Evolutionary conservation across 1,284 basidiomycete species (phyloP).

Genomic region (Xerocomus nothofagi): DNA sequence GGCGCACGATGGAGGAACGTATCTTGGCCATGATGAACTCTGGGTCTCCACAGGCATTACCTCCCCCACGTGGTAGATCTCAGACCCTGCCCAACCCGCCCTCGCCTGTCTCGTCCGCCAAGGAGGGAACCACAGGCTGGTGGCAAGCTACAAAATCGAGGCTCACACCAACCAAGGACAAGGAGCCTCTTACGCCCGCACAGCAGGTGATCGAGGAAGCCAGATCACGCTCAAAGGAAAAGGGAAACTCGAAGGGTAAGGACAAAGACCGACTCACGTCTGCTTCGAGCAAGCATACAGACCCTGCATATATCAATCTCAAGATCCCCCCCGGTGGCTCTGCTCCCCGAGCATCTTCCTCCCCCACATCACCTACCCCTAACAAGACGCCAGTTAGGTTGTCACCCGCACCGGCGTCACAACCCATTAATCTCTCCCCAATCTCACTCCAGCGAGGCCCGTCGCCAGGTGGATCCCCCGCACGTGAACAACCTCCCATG

Average conservation of each 20-base stretch:
- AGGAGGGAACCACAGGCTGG: conserved; percentile 56
- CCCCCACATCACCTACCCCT: conserved; percentile 56
- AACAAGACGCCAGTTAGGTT: conserved; percentile 57
- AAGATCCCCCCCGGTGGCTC: conserved; percentile 41
- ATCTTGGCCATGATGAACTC: conserved; percentile 68
- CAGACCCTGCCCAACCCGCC: conserved; percentile 57
- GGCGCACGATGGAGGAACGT: conserved; percentile 66
- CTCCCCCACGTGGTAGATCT: conserved; percentile 55
- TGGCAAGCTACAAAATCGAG: conserved; percentile 69
- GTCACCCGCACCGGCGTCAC: conserved; percentile 39
- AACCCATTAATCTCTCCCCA: conserved; percentile 36
- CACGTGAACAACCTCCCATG: conserved; percentile 59
- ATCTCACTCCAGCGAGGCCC: conserved; percentile 36
- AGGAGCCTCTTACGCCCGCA: conserved; percentile 71
- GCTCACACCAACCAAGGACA: conserved; percentile 74
- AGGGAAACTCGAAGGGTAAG: conserved; percentile 47
- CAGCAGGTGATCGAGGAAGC: conserved; percentile 75
- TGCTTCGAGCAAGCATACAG: conserved; percentile 46
- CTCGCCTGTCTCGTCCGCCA: conserved; percentile 61
- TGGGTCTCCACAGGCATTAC: conserved; percentile 37
- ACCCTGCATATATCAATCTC: conserved; percentile 59
- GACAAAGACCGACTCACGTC: conserved; percentile 59
- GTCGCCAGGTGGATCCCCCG: conserved; percentile 54
- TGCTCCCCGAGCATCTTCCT: conserved; percentile 45
- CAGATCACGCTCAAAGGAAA: conserved; percentile 62